Conservation (phyloP, 495 filamentous ascomycete genomes). For the Aspergillus kassunensis region DNA sequence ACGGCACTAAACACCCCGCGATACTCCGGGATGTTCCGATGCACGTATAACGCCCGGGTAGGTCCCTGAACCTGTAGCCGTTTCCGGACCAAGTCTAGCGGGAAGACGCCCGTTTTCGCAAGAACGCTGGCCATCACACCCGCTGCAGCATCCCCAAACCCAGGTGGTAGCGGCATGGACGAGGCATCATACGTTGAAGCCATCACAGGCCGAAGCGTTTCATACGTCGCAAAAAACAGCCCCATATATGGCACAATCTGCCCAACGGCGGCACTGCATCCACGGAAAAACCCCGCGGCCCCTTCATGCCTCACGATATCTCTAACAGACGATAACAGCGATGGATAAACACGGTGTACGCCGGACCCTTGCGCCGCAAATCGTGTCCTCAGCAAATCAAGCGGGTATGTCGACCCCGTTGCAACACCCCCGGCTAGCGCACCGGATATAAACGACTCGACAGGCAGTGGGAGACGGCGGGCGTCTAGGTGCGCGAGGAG, state of each 20-base stretch:
- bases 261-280: conserved; percentile 69
- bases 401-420: conserved; percentile 82
- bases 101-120: conserved; percentile 87
- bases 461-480: conserved; percentile 50
- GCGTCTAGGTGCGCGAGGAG: conserved; percentile 51
- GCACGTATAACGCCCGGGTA: conserved; percentile 69
- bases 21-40: conserved; percentile 87
- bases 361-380: conserved; percentile 90
- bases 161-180: conserved; percentile 52
- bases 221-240: conserved; percentile 88
- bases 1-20: conserved; percentile 62
- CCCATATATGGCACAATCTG: conserved; percentile 98
- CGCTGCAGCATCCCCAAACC: conserved; percentile 74
- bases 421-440: conserved; percentile 75
- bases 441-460: conserved; percentile 73
- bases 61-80: conserved; percentile 94
- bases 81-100: conserved; percentile 91
- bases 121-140: conserved; percentile 73
- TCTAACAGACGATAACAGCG: conserved; percentile 58
- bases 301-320: conserved; percentile 80
- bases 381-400: conserved; percentile 88
- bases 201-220: conserved; percentile 52
- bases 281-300: conserved; percentile 74
- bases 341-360: conserved; percentile 63
- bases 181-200: neutral